Percentiles rank a stretch among this genome's conserved stretches.
Conservation (phyloP, 305 asterid genomes). For the Rubia peregrina region DNA sequence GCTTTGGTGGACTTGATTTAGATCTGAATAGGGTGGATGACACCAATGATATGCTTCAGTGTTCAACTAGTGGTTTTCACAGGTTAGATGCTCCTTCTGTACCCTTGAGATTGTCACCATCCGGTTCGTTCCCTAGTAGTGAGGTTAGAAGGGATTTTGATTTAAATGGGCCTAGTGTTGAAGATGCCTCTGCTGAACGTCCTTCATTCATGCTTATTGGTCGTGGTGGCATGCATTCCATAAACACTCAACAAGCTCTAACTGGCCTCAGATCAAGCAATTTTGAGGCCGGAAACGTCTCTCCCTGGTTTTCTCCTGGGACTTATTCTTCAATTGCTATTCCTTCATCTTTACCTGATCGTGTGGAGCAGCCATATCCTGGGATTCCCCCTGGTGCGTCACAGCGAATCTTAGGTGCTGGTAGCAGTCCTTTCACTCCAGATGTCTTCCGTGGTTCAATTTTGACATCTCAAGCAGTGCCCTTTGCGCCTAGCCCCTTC, state of each 20-base stretch:
- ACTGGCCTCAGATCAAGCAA: constrained; percentile 40
- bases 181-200: constrained; percentile 46
- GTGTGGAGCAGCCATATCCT: constrained; percentile 56
- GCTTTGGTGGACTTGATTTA: constrained; percentile 66
- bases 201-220: constrained; percentile 35
- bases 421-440: constrained; percentile 42
- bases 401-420: constrained; percentile 52
- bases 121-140: constrained; percentile 26
- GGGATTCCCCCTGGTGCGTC: constrained; percentile 46
- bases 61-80: constrained; percentile 39
- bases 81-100: constrained; percentile 27
- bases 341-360: constrained; percentile 58
- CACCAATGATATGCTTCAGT: constrained; percentile 45
- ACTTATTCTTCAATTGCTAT: constrained; percentile 53
- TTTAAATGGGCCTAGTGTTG: constrained; percentile 73
- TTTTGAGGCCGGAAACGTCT: constrained; percentile 46
- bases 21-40: constrained; percentile 81
- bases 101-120: constrained; percentile 26
- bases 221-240: constrained; percentile 33
- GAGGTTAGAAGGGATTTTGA: constrained; percentile 54
- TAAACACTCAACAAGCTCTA: constrained; percentile 35
- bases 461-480: constrained; percentile 68
- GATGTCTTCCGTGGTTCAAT: constrained; percentile 73
- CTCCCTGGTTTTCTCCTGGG: constrained; percentile 70
- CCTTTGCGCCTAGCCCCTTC: constrained; percentile 53